Evolutionary conservation across 2,329 filamentous ascomycete genomes (phyloP), one percentile per base, ranked within the genome.

Genomic region (Tolypocladium pustulatum): DNA sequence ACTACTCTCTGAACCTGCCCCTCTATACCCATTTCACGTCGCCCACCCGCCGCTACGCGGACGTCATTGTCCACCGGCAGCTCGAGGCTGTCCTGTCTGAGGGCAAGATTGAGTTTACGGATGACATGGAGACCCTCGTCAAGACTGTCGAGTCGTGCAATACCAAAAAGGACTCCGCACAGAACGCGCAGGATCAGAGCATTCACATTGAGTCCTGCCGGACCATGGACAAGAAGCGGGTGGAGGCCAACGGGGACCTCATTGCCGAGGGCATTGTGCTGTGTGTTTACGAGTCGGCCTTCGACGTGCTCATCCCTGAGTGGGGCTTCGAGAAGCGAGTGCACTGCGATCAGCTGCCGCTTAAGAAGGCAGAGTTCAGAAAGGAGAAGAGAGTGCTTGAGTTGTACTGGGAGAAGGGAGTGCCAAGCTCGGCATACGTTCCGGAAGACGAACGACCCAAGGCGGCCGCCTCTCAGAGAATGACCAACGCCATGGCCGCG

Each of bases 281-380:
- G 58, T 96, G 91, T 70, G 94, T 99, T 37, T 99, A 99, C 74
- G 94, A 99, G 75, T 97, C 94, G 34, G 94, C 94, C 25, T 99
- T 99, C 71, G 94, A 99, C 72, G 91, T 99, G 51, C 82, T 99
- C 63, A 97, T 99, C 71, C 94, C 94, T 7, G 92, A 99, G 71
- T 99, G 91, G 80, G 94, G 94, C 64, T 97, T 99, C 66, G 94
- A 99, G 80, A 99, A 99, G 85, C 90, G 94, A 64, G 94, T 99
- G 57, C 94, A 99, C 76, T 99, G 94, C 71, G 94, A 99, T 70
- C 94, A 99, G 78, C 81, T 99, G 71, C 94, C 94, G 36, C 79
- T 99, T 65, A 93, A 97, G 83, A 99, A 99, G 81, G 94, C 94
- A n/a, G 94, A 99, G 72, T 99, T 94, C 76, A 87, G 95, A 74